phyloP scores from a whole-genome alignment of 768 basidiomycete genomes.

The Suillus subluteus region DNA sequence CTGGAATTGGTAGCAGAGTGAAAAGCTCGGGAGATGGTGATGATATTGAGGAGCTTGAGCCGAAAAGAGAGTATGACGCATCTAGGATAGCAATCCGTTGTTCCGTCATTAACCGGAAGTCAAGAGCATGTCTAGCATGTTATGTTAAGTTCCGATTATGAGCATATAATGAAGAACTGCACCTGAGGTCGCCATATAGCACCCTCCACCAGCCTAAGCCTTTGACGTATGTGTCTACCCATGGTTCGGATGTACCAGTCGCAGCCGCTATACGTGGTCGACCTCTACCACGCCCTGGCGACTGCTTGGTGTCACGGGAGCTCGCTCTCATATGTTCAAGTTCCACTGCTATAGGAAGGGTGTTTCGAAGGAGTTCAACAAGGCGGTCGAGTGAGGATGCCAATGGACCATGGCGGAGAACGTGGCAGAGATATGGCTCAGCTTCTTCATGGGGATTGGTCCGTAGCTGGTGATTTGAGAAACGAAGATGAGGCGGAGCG shows the following conservation, averaged over 20 bases:
- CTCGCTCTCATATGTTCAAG: slow-evolving; percentile 56
- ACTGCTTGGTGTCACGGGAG: slow-evolving; percentile 28
- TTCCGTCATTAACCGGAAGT: slow-evolving; percentile 73
- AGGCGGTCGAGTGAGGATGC: slow-evolving; percentile 67
- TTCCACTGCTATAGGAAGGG: slow-evolving; percentile 76
- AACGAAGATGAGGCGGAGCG: slow-evolving; percentile 34
- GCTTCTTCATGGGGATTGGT: slow-evolving; percentile 80
- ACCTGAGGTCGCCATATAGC: slow-evolving; percentile 71
- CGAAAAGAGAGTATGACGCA: slow-evolving; percentile 64
- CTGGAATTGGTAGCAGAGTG: slow-evolving; percentile 62
- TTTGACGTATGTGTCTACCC: slow-evolving; percentile 74
- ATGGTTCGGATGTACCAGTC: slow-evolving; percentile 25
- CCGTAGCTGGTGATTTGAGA: slow-evolving; percentile 28
- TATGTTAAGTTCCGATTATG: neutral
- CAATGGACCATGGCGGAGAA: slow-evolving; percentile 70
- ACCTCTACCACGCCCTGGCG: slow-evolving; percentile 13
- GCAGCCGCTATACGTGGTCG: slow-evolving; percentile 22
- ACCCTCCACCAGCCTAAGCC: slow-evolving; percentile 83
- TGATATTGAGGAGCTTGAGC: slow-evolving; percentile 1
- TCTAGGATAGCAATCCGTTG: slow-evolving; percentile 75
- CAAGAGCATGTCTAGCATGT: slow-evolving; percentile 66
- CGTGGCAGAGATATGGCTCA: slow-evolving; percentile 72
- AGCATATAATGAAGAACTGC: slow-evolving; percentile 17
- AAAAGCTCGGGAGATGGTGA: slow-evolving; percentile 23
- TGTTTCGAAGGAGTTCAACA: slow-evolving; percentile 71